A percentile compares a stretch with the other conserved stretches of the same genome.
phyloP scores from a whole-genome alignment of 441 rosid species.

The Populus hybrid region DNA sequence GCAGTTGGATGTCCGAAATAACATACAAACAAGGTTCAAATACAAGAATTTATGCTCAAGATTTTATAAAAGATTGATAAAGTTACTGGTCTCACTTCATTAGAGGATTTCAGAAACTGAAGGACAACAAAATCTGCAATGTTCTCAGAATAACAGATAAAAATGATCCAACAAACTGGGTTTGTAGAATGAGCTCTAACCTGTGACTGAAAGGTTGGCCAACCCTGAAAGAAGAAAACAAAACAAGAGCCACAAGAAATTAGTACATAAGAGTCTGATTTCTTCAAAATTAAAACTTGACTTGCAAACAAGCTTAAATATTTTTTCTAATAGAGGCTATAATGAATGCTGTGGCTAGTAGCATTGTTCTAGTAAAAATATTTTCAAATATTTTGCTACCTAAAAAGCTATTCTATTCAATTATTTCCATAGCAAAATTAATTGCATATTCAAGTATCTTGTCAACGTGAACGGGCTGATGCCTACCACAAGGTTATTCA shows the following conservation, averaged over 20 bases:
- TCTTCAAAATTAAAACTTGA: neutral
- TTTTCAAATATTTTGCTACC: neutral
- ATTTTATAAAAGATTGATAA: neutral
- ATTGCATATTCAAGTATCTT: neutral
- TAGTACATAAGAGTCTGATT: neutral
- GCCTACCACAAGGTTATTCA: neutral
- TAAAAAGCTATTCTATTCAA: neutral
- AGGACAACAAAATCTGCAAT: neutral
- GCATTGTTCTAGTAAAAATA: neutral
- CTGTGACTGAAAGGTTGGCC: constrained; percentile 94
- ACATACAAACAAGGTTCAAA: neutral
- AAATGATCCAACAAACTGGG: constrained; percentile 12
- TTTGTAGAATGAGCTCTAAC: constrained; percentile 46
- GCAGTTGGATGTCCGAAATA: neutral
- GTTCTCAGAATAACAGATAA: neutral
- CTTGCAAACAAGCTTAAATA: neutral
- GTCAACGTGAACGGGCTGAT: neutral
- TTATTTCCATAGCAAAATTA: neutral
- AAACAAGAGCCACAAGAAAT: neutral
- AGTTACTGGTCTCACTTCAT: neutral
- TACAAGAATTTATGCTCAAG: neutral
- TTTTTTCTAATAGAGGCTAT: neutral
- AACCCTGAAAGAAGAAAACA: constrained; percentile 59
- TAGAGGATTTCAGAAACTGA: neutral
- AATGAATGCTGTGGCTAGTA: neutral